These are phyloP conservation scores for Trichoderma gamsii DNA, from an alignment of 495 filamentous ascomycete species.

Conservation along the genomic window DNA sequence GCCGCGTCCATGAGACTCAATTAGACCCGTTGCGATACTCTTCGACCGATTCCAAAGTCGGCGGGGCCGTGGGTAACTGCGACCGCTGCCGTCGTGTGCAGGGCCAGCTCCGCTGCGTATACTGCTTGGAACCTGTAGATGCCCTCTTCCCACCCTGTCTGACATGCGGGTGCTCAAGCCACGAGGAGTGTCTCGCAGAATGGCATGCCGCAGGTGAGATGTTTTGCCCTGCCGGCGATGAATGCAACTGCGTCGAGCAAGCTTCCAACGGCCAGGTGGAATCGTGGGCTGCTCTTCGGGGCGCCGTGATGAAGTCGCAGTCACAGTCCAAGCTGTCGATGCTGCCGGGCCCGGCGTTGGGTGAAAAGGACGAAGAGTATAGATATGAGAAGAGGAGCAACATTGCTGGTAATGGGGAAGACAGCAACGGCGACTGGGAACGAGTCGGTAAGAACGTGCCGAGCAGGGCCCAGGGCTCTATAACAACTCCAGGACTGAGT, in stretches of 20 bases:
- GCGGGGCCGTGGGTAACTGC: conserved; percentile 52
- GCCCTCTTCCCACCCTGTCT: conserved; percentile 54
- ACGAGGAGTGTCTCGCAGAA: conserved; percentile 48
- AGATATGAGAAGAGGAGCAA: neutral
- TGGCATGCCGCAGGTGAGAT: conserved; percentile 44
- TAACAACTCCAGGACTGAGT: neutral
- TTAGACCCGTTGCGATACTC: conserved; percentile 44
- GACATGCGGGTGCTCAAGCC: conserved; percentile 54
- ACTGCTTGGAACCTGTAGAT: conserved; percentile 52
- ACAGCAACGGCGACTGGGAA: conserved; percentile 1
- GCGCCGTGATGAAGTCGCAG: conserved; percentile 22
- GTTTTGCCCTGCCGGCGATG: conserved; percentile 44
- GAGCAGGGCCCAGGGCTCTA: neutral
- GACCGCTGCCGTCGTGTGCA: conserved; percentile 42
- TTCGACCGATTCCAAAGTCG: conserved; percentile 25
- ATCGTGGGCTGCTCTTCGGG: conserved; percentile 36
- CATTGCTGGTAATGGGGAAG: neutral
- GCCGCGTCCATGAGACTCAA: conserved; percentile 49
- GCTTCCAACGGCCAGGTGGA: conserved; percentile 36
- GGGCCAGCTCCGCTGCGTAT: conserved; percentile 50
- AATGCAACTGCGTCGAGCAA: conserved; percentile 41
- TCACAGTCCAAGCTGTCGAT: neutral
- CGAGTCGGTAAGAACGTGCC: conserved; percentile 1
- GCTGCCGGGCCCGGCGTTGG: neutral
- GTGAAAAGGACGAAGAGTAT: neutral